Base-by-base conservation (phyloP, 352 stramenopile species). In the Phytophthora idaei region DNA sequence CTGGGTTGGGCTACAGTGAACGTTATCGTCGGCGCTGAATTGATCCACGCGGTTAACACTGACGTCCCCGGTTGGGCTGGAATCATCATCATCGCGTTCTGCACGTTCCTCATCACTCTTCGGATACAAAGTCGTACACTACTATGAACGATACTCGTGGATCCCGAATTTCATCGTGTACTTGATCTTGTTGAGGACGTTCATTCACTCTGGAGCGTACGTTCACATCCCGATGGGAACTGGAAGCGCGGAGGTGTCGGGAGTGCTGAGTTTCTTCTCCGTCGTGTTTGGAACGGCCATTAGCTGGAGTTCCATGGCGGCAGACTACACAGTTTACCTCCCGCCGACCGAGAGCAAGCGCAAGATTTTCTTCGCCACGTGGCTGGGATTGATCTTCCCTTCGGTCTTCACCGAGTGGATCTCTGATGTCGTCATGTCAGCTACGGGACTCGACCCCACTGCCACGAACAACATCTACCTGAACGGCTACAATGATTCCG, bases 91-190 rank as follows among this genome's bases (percentile, higher is more conserved):
- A 82, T 82, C 61, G 61, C 68, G 9, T 67, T 70, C 48, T 74
- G 64, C 37, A 82, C 74, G 1, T 80, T 82, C 65, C 49, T 74
- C 36, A 69, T 76, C 57, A 82, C 74, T 82, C 45, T 82, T 76
- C 48, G 74, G 74, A 14, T 82, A 80, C 69, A 77, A 78, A 67
- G 59, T 80, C 48, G 71, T 82, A 12, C 74, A 82, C 69, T 70
- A 69, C 60, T 82, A 82, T 65, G 71, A 82, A 55, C 71, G 74
- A 10, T 82, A 74, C 64, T 74, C 71, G 32, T 82, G 74, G 74
- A 73, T 80, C 58, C 74, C 74, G 4, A 73, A 70, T 17, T 77
- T 77, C 59, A 78, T 78, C 42, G 74, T 80, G 12, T 82, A 76
- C 54, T 53, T 82, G 21, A 80, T 82, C 34, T 31, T 80, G 47